Evolutionary conservation across 2,329 filamentous ascomycete genomes (phyloP).

Genomic region (Botrytis hyacinthi): DNA sequence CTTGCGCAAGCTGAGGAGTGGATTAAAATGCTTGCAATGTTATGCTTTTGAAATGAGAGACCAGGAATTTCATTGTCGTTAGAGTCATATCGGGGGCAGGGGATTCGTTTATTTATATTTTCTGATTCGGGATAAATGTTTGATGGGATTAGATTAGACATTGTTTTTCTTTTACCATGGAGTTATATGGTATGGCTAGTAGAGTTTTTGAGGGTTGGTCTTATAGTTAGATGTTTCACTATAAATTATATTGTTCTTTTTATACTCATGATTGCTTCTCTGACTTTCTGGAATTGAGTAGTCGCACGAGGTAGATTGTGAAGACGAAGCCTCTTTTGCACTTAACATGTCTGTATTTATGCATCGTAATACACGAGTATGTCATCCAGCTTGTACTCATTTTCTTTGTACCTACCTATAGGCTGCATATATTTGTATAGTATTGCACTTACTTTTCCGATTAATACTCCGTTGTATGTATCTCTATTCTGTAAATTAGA

Average conservation of each 20-base stretch:
- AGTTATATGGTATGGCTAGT: not conserved
- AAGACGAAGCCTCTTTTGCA: not conserved
- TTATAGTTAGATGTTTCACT: not conserved
- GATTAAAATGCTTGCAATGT: not conserved
- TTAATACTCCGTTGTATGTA: not conserved
- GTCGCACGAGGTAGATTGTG: not conserved
- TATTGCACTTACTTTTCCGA: not conserved
- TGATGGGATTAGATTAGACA: not conserved
- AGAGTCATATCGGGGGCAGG: not conserved
- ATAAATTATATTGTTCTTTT: not conserved
- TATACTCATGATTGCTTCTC: not conserved
- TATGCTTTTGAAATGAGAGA: not conserved
- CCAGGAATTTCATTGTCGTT: not conserved
- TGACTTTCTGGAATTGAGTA: not conserved
- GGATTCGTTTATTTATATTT: not conserved
- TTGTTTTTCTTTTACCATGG: not conserved
- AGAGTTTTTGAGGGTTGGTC: not conserved
- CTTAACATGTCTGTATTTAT: not conserved
- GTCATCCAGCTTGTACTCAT: not conserved
- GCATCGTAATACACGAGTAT: not conserved
- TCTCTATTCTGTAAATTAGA: not conserved
- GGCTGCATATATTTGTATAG: not conserved
- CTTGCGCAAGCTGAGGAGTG: constrained; percentile 26
- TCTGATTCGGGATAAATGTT: not conserved
- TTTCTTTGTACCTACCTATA: not conserved